Evolutionary conservation across 306 rosid genomes (phyloP).

Genomic region (Pyrus pyrifolia): DNA sequence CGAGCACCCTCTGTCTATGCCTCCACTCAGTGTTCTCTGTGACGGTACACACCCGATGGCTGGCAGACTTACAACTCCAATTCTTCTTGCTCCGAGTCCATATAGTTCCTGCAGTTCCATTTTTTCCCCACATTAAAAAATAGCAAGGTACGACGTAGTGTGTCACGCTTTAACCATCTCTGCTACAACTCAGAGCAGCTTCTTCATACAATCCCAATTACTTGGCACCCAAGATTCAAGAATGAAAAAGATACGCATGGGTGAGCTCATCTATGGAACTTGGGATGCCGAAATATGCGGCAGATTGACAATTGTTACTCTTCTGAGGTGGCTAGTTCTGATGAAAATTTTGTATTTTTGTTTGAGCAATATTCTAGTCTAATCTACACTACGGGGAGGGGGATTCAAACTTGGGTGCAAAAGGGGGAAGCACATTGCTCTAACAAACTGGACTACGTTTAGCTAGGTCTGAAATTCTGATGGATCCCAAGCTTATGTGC

Average conservation of each 20-base stretch:
- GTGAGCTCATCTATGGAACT: background rate
- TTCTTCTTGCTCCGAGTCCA: slow-evolving; percentile 57
- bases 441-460: too few species aligned
- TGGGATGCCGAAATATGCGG: background rate
- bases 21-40: slow-evolving; percentile 58
- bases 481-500: background rate
- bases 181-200: background rate
- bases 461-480: background rate
- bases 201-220: background rate
- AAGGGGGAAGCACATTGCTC: background rate
- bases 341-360: background rate
- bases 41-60: slow-evolving; percentile 62
- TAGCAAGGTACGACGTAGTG: background rate
- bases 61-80: slow-evolving; percentile 44
- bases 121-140: background rate
- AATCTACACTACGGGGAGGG: background rate
- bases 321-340: background rate
- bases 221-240: background rate
- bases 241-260: background rate
- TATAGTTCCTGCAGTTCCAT: slow-evolving; percentile 40
- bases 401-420: background rate
- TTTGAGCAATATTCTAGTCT: background rate
- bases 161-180: background rate
- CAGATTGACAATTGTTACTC: background rate
- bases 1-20: slow-evolving; percentile 35